Evolutionary conservation across 73 alveolate genomes (phyloP).

Genomic region (Paramecium sonneborni): DNA sequence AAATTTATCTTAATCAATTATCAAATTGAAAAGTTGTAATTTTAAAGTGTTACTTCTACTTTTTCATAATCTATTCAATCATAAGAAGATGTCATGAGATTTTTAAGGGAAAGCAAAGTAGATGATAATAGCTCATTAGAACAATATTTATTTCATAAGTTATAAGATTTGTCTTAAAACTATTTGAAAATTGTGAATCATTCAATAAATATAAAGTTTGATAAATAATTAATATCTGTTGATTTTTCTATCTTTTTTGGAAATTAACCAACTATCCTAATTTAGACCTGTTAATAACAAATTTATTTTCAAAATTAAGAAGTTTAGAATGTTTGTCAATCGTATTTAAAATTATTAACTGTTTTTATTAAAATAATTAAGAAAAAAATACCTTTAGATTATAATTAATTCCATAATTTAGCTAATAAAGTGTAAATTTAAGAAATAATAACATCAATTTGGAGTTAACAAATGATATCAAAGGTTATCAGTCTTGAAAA

Average conservation of each 20-base stretch:
- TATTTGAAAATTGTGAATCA: neutral
- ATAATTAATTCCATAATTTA: neutral
- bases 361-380: neutral
- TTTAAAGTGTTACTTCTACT: neutral
- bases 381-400: neutral
- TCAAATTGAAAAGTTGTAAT: neutral
- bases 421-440: neutral
- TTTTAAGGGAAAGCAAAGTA: neutral
- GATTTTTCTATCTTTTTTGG: neutral
- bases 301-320: neutral
- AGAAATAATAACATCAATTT: neutral
- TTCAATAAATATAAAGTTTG: neutral
- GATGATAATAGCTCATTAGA: neutral
- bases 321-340: neutral
- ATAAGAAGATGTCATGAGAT: neutral
- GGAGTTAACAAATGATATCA: neutral
- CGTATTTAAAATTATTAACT: neutral
- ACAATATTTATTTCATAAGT: neutral
- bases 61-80: neutral
- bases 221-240: neutral
- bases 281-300: neutral
- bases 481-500: neutral
- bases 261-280: neutral
- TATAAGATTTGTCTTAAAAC: neutral
- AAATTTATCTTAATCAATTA: neutral